A percentile compares a stretch with the other conserved stretches of the same genome.
phyloP scores from a whole-genome alignment of 768 basidiomycete genomes.

The Auriculariales sp. region DNA sequence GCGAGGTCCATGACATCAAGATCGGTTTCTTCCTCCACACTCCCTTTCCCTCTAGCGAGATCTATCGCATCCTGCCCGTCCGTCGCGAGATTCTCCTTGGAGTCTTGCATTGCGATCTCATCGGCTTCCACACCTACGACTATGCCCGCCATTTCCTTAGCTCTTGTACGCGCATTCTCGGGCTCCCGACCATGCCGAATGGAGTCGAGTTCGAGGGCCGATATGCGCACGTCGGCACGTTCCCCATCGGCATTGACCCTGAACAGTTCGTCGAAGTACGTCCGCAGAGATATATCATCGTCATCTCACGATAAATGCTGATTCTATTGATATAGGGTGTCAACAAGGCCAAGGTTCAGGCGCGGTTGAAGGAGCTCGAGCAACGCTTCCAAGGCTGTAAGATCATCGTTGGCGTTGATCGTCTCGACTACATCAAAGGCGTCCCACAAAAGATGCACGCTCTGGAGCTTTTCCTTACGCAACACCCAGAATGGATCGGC shows the following conservation, averaged over 20 bases:
- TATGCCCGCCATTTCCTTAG: conserved; percentile 99
- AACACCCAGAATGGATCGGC: conserved; percentile 99
- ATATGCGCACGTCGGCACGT: conserved; percentile 93
- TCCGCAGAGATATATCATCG: not conserved
- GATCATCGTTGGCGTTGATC: conserved; percentile 96
- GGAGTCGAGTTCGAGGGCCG: conserved; percentile 94
- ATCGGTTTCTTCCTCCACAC: conserved; percentile 99
- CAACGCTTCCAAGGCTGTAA: conserved; percentile 88
- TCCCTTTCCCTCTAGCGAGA: conserved; percentile 95
- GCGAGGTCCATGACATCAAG: conserved; percentile 50
- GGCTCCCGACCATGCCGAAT: conserved; percentile 92
- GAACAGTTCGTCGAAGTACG: conserved; percentile 71
- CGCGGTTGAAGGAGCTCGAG: conserved; percentile 68
- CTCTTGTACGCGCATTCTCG: conserved; percentile 91
- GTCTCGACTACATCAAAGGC: conserved; percentile 99
- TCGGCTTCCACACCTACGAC: conserved; percentile 99
- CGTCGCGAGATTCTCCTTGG: conserved; percentile 96
- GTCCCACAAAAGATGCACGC: conserved; percentile 97
- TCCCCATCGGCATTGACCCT: conserved; percentile 98
- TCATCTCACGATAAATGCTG: not conserved
- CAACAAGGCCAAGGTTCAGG: conserved; percentile 62
- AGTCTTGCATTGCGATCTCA: conserved; percentile 87
- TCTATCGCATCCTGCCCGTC: conserved; percentile 85
- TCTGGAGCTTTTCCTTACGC: conserved; percentile 88
- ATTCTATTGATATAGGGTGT: conserved; percentile 40